These are phyloP conservation scores for Porogramme epimiltina DNA, from an alignment of 1,284 basidiomycete genomes.

Conservation along the genomic window DNA sequence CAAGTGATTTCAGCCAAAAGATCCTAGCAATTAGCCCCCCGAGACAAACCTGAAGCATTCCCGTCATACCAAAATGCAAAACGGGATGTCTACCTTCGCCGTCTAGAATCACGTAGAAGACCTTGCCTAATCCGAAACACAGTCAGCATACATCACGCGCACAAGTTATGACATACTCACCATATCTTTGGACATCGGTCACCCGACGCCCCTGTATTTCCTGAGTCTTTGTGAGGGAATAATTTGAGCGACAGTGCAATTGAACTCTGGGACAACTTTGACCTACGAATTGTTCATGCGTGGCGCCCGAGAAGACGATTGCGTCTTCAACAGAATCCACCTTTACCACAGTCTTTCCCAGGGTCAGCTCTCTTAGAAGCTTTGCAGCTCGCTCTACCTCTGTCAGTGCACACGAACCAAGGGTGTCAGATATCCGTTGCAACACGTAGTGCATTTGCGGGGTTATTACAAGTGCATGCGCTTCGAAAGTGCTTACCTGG, in stretches of 20 bases:
- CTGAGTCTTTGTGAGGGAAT: no score
- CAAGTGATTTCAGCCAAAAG: no score
- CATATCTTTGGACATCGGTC: slow-evolving; percentile 63
- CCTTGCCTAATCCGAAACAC: slow-evolving; percentile 52
- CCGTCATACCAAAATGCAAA: slow-evolving; percentile 85
- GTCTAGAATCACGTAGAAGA: slow-evolving; percentile 73
- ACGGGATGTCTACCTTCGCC: slow-evolving; percentile 68
- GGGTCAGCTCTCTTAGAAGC: slow-evolving; percentile 56
- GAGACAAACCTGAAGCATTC: slow-evolving; percentile 65
- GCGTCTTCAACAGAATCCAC: slow-evolving; percentile 68
- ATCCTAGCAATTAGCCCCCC: no score
- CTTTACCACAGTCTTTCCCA: slow-evolving; percentile 55
- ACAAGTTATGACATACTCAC: slow-evolving; percentile 30
- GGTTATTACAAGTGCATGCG: background rate
- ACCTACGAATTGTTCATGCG: slow-evolving; percentile 65
- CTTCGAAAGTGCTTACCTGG: background rate
- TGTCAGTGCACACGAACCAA: no score
- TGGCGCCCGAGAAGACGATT: slow-evolving; percentile 68
- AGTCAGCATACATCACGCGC: background rate
- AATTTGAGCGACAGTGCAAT: no score
- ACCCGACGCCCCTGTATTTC: slow-evolving; percentile 65
- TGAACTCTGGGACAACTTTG: no score
- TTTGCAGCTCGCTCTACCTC: slow-evolving; percentile 77
- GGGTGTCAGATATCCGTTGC: no score
- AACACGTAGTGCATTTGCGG: no score